Conservation (phyloP, 345 rosid species). For the Bruguiera gymnorhiza region DNA sequence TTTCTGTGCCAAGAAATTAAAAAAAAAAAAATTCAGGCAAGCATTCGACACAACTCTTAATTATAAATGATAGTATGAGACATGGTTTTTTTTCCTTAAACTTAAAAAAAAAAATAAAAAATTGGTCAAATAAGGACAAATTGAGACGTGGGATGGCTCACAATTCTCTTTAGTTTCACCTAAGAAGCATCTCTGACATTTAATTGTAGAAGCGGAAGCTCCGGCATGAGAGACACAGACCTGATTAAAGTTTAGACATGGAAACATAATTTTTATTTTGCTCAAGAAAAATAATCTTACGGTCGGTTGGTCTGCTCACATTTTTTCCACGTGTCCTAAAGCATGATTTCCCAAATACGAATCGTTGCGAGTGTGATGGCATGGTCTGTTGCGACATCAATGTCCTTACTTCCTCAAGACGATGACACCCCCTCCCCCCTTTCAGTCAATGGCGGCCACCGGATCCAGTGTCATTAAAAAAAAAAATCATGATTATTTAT, state of each 20-base stretch:
- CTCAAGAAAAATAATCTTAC: not conserved
- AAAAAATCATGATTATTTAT: not conserved
- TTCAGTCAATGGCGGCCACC: not conserved
- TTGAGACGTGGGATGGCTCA: no score
- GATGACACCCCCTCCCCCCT: not conserved
- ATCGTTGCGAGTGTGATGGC: slow-evolving; percentile 16
- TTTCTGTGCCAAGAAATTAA: no score
- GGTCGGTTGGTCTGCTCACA: slow-evolving; percentile 25
- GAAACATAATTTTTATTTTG: not conserved
- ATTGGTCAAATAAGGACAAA: no score
- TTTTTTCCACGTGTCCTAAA: slow-evolving; percentile 27
- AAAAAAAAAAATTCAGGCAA: no score
- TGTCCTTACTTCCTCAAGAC: not conserved
- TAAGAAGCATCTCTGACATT: no score
- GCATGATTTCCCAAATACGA: no score
- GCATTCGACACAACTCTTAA: no score
- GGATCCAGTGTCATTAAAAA: not conserved
- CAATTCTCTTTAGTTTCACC: no score
- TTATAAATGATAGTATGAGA: no score
- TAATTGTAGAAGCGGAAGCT: not conserved
- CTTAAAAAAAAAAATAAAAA: no score
- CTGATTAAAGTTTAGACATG: no score
- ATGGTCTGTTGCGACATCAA: slow-evolving; percentile 36
- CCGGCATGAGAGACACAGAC: not conserved
- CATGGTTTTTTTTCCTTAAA: no score